Percentiles rank a stretch among this genome's conserved stretches.
Evolutionary conservation across 2,329 filamentous ascomycete genomes (phyloP).

Genomic region (Ophiocordyceps australis): DNA sequence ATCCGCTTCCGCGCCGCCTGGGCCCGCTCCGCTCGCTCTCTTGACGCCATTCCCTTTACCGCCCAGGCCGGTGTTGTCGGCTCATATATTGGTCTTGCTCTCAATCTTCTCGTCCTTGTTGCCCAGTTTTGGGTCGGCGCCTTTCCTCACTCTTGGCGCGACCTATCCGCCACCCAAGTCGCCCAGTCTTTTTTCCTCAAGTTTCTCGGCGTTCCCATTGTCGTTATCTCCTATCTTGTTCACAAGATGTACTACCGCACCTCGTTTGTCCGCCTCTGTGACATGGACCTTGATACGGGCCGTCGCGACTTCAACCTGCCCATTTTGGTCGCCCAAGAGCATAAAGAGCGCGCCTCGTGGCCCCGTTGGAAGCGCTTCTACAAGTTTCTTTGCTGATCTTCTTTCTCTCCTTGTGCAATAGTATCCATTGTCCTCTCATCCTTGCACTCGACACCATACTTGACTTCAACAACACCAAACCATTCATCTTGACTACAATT

Average conservation of each 20-base stretch:
- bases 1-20: constrained; percentile 83
- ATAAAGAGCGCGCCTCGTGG: constrained; percentile 53
- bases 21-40: constrained; percentile 46
- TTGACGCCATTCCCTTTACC: constrained; percentile 63
- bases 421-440: constrained; percentile 2
- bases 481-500: no score
- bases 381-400: constrained; percentile 46
- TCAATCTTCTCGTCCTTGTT: constrained; percentile 60
- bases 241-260: constrained; percentile 68
- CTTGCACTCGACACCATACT: no score
- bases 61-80: constrained; percentile 65
- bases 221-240: constrained; percentile 45
- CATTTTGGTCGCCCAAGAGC: constrained; percentile 62
- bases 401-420: no score
- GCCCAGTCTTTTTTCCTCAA: constrained; percentile 54
- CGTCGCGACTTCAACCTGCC: constrained; percentile 70
- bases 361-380: constrained; percentile 62
- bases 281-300: constrained; percentile 81
- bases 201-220: constrained; percentile 53
- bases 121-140: constrained; percentile 83
- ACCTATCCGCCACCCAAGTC: constrained; percentile 23
- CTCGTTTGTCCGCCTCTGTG: constrained; percentile 41
- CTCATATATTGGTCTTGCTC: constrained; percentile 59
- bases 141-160: constrained; percentile 46
- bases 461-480: no score